Base-by-base conservation (phyloP, 768 basidiomycete species). In the Arthromyces matolae region DNA sequence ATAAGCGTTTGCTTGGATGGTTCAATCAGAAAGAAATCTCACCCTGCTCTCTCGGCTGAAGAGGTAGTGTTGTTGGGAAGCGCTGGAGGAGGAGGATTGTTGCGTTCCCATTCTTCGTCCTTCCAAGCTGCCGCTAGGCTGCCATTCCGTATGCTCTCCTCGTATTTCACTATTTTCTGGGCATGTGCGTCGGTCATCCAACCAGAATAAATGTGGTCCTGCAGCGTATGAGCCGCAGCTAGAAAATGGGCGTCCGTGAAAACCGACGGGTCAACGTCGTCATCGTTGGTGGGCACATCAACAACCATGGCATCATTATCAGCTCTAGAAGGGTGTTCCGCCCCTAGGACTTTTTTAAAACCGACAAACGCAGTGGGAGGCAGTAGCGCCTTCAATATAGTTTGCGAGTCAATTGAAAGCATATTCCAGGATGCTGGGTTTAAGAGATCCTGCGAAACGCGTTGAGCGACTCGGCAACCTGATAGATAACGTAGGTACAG, bases 21-120 rank as follows among this genome's bases (percentile, higher is more conserved):
- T 2, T 8, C 3, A 19, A 16, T 28, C 10, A 37, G n/a, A 38
- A 18, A 18, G 25, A 34, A 7, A 27, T 41, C 64, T 18, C 55
- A 73, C 71, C 71, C 71, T 32, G 68, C 68, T 29, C 56, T 58
- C 2, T 43, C 42, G 4, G n/a, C n/a, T n/a, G 28, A 42, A 4
- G 20, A 19, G 19, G 22, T 14, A 0, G 20, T 28, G 4, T 49
- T 42, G 31, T 58, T 56, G 18, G 42, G 42, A 36, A 31, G 53
- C 53, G 32, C 37, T 35, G 31, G 42, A 25, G n/a, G 52, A 19
- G 31, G 46, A 35, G 45, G 39, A 20, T 57, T 57, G 36, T 80
- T 73, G 5, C 76, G 72, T 31, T 72, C 72, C 82, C 82, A 84
- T 27, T 68, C 71, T 27, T 83, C 78, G 55, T 84, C 82, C 56